Conservation (phyloP, 441 rosid genomes). For the Daphne laureola region DNA sequence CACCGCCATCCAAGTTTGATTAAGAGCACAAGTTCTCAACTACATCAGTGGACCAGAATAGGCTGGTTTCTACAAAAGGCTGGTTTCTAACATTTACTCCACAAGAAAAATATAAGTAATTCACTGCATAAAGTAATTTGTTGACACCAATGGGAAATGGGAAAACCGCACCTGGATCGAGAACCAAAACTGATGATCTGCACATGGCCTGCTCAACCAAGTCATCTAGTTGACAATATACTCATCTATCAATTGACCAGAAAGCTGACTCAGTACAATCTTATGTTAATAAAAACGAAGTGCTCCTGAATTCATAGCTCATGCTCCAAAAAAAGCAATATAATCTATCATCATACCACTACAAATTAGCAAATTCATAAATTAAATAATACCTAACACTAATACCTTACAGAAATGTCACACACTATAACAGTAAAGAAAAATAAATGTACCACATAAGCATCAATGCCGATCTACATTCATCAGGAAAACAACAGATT, state of each 20-base stretch:
- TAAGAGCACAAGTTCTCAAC: too few species aligned
- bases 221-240: constrained; percentile 48
- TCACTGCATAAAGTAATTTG: too few species aligned
- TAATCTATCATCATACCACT: not conserved
- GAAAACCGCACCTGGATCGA: constrained; percentile 36
- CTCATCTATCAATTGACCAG: constrained; percentile 61
- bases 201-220: constrained; percentile 52
- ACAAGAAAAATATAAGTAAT: too few species aligned
- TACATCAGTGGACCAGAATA: too few species aligned
- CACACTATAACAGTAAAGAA: not conserved
- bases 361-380: not conserved
- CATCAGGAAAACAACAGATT: constrained; percentile 17
- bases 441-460: constrained; percentile 4
- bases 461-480: constrained; percentile 14
- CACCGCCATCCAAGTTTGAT: too few species aligned
- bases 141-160: constrained; percentile 11
- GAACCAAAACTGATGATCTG: constrained; percentile 28
- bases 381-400: constrained; percentile 4
- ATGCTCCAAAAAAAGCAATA: constrained; percentile 10
- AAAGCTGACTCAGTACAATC: constrained; percentile 37
- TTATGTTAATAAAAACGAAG: constrained; percentile 15
- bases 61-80: too few species aligned
- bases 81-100: too few species aligned
- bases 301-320: constrained; percentile 14
- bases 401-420: not conserved